These are phyloP conservation scores for Lizonia empirigonia DNA, from an alignment of 2,329 filamentous ascomycete species.

Conservation along the genomic window DNA sequence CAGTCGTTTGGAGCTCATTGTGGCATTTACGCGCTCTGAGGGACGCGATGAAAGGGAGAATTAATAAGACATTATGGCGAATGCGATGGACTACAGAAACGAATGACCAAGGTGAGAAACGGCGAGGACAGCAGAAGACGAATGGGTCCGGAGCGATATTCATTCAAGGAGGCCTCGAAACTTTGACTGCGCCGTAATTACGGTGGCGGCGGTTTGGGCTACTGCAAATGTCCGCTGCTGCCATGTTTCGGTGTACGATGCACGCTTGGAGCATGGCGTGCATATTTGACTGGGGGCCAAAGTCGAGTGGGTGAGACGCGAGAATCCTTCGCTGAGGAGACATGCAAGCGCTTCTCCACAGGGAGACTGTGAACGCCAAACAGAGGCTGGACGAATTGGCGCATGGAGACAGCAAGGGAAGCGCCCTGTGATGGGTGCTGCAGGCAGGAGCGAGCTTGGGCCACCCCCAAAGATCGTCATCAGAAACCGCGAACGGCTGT, in stretches of 20 bases:
- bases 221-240: slow-evolving; percentile 19
- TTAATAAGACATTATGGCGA: slow-evolving; percentile 18
- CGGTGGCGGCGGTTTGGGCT: slow-evolving; percentile 13
- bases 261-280: slow-evolving; percentile 9
- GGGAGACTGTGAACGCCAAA: slow-evolving; percentile 1
- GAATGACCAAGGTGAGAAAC: neutral
- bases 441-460: slow-evolving; percentile 4
- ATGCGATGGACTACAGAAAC: neutral
- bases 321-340: neutral
- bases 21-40: slow-evolving; percentile 3
- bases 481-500: slow-evolving; percentile 15
- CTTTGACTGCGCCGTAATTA: slow-evolving; percentile 5
- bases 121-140: neutral
- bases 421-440: slow-evolving; percentile 7
- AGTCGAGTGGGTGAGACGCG: slow-evolving; percentile 8
- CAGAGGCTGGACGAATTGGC: slow-evolving; percentile 9
- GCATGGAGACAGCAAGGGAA: slow-evolving; percentile 1
- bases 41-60: neutral
- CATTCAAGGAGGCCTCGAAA: slow-evolving; percentile 13
- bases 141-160: neutral
- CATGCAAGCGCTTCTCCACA: slow-evolving; percentile 1
- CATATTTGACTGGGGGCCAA: slow-evolving; percentile 4
- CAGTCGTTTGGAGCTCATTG: slow-evolving; percentile 51
- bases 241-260: slow-evolving; percentile 18
- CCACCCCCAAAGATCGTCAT: slow-evolving; percentile 2